Base-by-base conservation (phyloP, 495 filamentous ascomycete genomes). In the Penicillium macrosclerotiorum region DNA sequence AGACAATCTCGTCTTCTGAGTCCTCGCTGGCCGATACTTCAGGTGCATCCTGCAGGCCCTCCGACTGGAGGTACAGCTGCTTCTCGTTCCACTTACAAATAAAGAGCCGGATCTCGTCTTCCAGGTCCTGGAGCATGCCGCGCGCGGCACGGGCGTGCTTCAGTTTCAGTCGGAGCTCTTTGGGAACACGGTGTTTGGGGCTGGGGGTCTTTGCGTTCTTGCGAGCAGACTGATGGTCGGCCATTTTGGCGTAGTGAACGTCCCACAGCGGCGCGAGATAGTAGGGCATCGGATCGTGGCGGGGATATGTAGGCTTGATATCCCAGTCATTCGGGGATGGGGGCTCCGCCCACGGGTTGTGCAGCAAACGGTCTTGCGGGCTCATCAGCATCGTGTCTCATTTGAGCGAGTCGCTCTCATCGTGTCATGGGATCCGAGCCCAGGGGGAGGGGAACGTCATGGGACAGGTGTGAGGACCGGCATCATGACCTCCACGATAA, bases 1-100 rank as follows among this genome's bases (percentile, higher is more conserved):
- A 96, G 3, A 96, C 89, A 52, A 97, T 90, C 67, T 97, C 92
- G 45, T 95, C 90, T 54, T 94, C 90, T 27, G 85, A 73, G 39
- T 73, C 71, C 16, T 71, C 83, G 16, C 76, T 73, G 42, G 80
- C 80, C 12, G 73, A 65, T 14, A 80, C 75, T 14, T 73, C 68
- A 13, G 75, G 61, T 1, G 62, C 71, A 43, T 78, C 73, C 5
- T 75, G 73, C 26, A 70, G 65, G 0, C 72, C 75, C 23, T 81
- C 74, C 37, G 71, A 62, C 37, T 47, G 49, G 3, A 66, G 50
- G 31, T 63, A 47, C 1, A 64, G 53, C 26, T 71, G 69, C 45
- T 69, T 69, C 30, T 71, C 72, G 44, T 80, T 72, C 79, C 79
- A 85, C 47, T 74, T 71, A 29, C 72, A 60, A 22, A 90, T 74